A percentile compares a stretch with the other conserved stretches of the same genome.
phyloP scores from a whole-genome alignment of 768 basidiomycete genomes.

The Agrocybe chaxingu region DNA sequence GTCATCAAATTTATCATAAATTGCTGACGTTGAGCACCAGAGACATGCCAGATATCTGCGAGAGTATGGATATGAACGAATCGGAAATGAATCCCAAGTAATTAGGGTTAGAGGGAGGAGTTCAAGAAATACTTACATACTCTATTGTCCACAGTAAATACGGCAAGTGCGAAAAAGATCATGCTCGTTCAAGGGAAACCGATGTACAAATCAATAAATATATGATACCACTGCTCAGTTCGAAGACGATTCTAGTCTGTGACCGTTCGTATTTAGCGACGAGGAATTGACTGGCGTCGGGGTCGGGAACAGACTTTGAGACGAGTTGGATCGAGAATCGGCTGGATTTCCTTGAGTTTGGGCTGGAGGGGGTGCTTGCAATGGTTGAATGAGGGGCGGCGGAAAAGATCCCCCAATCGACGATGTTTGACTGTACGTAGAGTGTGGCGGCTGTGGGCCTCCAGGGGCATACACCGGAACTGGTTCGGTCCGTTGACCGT shows the following conservation, averaged over 20 bases:
- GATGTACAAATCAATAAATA: conserved; percentile 7
- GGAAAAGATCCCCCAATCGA: conserved; percentile 41
- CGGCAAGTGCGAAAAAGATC: too few species aligned
- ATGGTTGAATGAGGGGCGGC: conserved; percentile 43
- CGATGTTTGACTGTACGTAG: conserved; percentile 47
- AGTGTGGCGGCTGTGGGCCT: conserved; percentile 44
- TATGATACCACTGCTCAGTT: conserved; percentile 5
- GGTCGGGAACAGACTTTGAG: conserved; percentile 55
- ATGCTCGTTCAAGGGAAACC: not conserved
- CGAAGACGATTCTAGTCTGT: conserved; percentile 34
- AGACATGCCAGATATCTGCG: too few species aligned
- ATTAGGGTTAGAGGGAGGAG: too few species aligned
- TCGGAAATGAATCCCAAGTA: too few species aligned
- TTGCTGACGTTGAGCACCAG: too few species aligned
- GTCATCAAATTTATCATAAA: too few species aligned
- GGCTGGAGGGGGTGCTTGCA: conserved; percentile 25
- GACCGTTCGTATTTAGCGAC: conserved; percentile 41
- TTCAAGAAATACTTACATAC: too few species aligned
- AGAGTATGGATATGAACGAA: too few species aligned
- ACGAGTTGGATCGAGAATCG: conserved; percentile 56
- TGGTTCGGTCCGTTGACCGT: conserved; percentile 55
- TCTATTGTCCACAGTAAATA: too few species aligned
- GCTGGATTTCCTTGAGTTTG: conserved; percentile 31
- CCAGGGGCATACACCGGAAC: conserved; percentile 48
- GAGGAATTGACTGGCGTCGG: conserved; percentile 38